Evolutionary conservation across 108 stramenopile species (phyloP).

Genomic region (Fistulifera solaris): DNA sequence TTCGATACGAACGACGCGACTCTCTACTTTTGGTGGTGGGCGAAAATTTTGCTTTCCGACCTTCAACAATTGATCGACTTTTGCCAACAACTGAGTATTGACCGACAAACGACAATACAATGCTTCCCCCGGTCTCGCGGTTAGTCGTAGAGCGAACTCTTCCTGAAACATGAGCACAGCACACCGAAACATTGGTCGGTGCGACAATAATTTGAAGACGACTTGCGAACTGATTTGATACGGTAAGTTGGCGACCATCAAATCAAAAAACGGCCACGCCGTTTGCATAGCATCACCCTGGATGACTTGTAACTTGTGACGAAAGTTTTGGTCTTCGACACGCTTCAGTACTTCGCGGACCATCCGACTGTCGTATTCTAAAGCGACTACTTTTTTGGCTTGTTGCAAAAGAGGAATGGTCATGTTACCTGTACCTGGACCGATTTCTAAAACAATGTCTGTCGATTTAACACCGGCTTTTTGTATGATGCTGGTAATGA

Average conservation of each 20-base stretch:
- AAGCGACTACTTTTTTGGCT: conserved; percentile 84
- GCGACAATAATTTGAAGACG: conserved; percentile 92
- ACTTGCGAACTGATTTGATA: conserved; percentile 95
- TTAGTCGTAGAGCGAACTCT: conserved; percentile 91
- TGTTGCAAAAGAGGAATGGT: conserved; percentile 89
- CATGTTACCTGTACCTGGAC: conserved; percentile 94
- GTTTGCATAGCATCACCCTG: conserved; percentile 96
- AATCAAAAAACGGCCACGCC: conserved; percentile 94
- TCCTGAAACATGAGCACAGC: conserved; percentile 99
- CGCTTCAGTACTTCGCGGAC: conserved; percentile 96
- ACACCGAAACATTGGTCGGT: conserved; percentile 94
- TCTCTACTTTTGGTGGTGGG: conserved; percentile 95
- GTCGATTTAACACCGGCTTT: conserved; percentile 81
- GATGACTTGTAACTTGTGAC: conserved; percentile 82
- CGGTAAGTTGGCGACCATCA: conserved; percentile 97
- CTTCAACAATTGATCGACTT: conserved; percentile 96
- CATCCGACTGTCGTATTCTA: conserved; percentile 98
- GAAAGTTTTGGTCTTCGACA: conserved; percentile 78
- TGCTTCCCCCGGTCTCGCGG: conserved; percentile 91
- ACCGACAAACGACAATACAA: conserved; percentile 95
- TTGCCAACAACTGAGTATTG: conserved; percentile 96
- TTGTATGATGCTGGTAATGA: conserved; percentile 93
- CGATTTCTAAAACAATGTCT: conserved; percentile 63
- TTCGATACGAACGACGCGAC: conserved; percentile 86
- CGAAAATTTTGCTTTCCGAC: conserved; percentile 98